Evolutionary conservation across 176 grass and related monocot genomes (phyloP).

Genomic region (Poa pratensis): DNA sequence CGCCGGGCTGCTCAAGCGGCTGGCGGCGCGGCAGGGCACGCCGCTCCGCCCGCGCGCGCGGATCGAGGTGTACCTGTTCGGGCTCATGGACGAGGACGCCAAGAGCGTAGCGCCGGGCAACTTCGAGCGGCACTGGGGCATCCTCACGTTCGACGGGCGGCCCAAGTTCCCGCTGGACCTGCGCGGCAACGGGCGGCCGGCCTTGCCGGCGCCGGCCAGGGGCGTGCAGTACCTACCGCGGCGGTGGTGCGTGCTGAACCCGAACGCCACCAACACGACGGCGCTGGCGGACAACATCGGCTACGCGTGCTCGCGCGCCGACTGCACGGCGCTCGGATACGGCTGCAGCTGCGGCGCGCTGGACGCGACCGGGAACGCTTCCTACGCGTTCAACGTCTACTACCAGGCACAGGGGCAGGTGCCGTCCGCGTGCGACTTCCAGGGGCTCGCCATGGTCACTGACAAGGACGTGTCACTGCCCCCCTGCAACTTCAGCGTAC

Average conservation of each 20-base stretch:
- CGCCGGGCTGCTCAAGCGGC: conserved; percentile 55
- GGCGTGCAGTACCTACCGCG: conserved; percentile 62
- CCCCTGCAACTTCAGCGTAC: conserved; percentile 51
- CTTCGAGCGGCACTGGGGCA: conserved; percentile 81
- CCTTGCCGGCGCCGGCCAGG: conserved; percentile 36
- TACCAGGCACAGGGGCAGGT: conserved; percentile 70
- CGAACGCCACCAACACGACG: conserved; percentile 9
- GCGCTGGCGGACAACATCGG: conserved; percentile 43
- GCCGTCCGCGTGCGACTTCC: conserved; percentile 62
- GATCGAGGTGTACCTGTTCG: conserved; percentile 67
- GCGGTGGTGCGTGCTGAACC: conserved; percentile 70
- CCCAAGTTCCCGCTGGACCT: conserved; percentile 61
- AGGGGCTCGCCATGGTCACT: conserved; percentile 60
- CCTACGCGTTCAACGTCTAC: conserved; percentile 80
- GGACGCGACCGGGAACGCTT: conserved; percentile 51
- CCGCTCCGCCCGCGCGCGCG: conserved; percentile 46
- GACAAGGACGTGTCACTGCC: conserved; percentile 47
- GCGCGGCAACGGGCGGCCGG: conserved; percentile 33
- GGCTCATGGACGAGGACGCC: conserved; percentile 66
- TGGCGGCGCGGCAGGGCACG: conserved; percentile 52
- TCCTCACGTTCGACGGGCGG: conserved; percentile 73
- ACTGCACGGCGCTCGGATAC: conserved; percentile 68
- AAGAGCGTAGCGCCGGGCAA: conserved; percentile 68
- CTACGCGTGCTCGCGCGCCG: conserved; percentile 59
- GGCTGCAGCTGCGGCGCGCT: conserved; percentile 61